These are phyloP conservation scores for Beauveria australis DNA, from an alignment of 2,329 filamentous ascomycete species.

Conservation along the genomic window DNA sequence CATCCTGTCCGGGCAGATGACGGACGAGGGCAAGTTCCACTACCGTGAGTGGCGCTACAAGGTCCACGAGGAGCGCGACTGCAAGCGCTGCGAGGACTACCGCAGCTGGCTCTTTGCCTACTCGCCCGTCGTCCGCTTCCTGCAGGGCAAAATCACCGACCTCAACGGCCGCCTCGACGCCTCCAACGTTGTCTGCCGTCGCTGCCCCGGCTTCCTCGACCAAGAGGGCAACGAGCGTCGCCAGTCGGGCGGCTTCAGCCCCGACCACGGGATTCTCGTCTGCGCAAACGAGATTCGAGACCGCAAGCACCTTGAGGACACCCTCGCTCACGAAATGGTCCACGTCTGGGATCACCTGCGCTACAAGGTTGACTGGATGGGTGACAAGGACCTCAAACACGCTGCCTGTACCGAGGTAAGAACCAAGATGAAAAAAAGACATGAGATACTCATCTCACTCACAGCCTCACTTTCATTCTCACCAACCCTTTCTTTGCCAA, in stretches of 20 bases:
- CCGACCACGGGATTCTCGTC: constrained; percentile 77
- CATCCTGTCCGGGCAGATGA: constrained; percentile 67
- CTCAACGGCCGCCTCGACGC: constrained; percentile 69
- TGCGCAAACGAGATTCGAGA: constrained; percentile 87
- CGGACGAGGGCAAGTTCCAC: constrained; percentile 57
- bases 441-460: constrained; percentile 5
- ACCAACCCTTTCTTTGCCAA: background rate
- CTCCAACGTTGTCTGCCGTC: constrained; percentile 71
- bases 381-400: constrained; percentile 67
- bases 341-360: constrained; percentile 91
- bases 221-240: constrained; percentile 54
- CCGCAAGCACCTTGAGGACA: constrained; percentile 80
- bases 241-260: constrained; percentile 73
- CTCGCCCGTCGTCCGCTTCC: constrained; percentile 79
- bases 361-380: constrained; percentile 81
- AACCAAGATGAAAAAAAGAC: background rate
- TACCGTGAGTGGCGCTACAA: constrained; percentile 73
- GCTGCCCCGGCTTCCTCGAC: constrained; percentile 57
- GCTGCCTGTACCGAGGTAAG: constrained; percentile 86
- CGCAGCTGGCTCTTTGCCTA: constrained; percentile 78
- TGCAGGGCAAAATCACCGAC: constrained; percentile 70
- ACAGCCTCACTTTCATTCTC: background rate
- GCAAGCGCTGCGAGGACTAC: constrained; percentile 69
- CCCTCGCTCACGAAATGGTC: constrained; percentile 93
- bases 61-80: constrained; percentile 69